Conservation (phyloP, 2,329 filamentous ascomycete genomes). For the Bertia moriformis region DNA sequence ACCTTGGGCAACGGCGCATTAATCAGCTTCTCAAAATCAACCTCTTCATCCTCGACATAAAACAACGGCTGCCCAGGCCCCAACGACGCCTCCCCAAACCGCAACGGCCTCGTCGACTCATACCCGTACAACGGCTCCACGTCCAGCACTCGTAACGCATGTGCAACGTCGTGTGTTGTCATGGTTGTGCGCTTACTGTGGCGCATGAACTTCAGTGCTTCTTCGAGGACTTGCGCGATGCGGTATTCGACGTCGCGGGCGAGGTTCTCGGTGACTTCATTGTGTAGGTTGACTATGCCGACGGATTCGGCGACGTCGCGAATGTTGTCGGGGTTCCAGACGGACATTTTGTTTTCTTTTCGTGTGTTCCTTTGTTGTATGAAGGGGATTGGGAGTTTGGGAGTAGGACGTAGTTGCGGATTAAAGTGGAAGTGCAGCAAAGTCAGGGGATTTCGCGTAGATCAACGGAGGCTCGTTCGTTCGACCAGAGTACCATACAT, state of each 20-base stretch:
- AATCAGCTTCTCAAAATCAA: conserved; percentile 97
- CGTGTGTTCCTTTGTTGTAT: too few relatives aligned
- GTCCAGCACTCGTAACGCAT: conserved; percentile 73
- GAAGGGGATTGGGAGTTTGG: too few relatives aligned
- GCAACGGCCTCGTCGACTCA: conserved; percentile 74
- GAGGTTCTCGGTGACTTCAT: conserved; percentile 76
- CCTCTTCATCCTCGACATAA: conserved; percentile 95
- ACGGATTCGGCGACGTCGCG: conserved; percentile 92
- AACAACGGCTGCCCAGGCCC: conserved; percentile 89
- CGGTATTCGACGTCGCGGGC: conserved; percentile 93
- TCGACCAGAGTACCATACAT: too few relatives aligned
- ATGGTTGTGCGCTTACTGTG: conserved; percentile 74
- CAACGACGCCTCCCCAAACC: conserved; percentile 85
- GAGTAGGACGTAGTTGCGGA: too few relatives aligned
- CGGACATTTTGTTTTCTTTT: not conserved
- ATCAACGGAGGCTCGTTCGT: too few relatives aligned
- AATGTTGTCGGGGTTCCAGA: conserved; percentile 95
- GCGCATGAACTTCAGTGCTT: conserved; percentile 92
- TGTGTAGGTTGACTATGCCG: conserved; percentile 65
- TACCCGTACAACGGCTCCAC: conserved; percentile 95
- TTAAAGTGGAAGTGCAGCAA: too few relatives aligned
- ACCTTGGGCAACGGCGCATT: conserved; percentile 92
- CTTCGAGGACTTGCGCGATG: conserved; percentile 81
- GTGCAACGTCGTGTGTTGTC: conserved; percentile 76
- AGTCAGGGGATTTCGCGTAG: too few relatives aligned